Evolutionary conservation across 2,329 filamentous ascomycete genomes (phyloP), one percentile per base, ranked within the genome.

Genomic region (Paraphoma chrysanthemicola): DNA sequence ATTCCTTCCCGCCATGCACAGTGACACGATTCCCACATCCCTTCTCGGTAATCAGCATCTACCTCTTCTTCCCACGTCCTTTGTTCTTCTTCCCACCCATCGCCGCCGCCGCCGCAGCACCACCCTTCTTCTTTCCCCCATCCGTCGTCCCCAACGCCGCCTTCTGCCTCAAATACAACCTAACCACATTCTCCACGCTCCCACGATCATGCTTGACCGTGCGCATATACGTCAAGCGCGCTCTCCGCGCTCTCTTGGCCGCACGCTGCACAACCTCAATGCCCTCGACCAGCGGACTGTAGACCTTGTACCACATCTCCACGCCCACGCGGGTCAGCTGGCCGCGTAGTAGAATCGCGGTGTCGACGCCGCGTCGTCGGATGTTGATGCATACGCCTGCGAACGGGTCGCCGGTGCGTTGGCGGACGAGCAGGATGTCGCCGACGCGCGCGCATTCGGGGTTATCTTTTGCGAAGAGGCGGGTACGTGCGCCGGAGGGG

Each of bases 221-320:
- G 23, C 93, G 86, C 90, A 99, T 90, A 78, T 94, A 98, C 70
- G 91, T 96, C 77, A 99, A 82, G 66, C 92, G 85, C 28, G 93
- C 94, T 70, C 95, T 87, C 75, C 93, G 89, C 64, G 92, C 92
- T 77, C 92, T 87, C 89, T 93, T 95, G 72, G 86, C 85, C 62
- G 87, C 85, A 69, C 94, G 84, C 86, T 96, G 92, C 77, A 98
- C 91, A 68, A 99, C 90, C 80, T 99, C 94, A 71, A 99, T 92
- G 62, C 91, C 92, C 74, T 90, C 88, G 31, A 98, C 90, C 73
- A 91, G 90, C 58, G 94, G 94, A 73, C 88, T 91, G 82, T 95
- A 98, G 56, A 98, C 84, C 83, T 99, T 99, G 79, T 91, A 93
- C 89, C 92, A 97, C 92, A 97, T 95, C 85, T 99, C 95, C 57